A percentile compares a stretch with the other conserved stretches of the same genome.
phyloP scores from a whole-genome alignment of 495 filamentous ascomycete species.

The Stereocaulon alpinum region DNA sequence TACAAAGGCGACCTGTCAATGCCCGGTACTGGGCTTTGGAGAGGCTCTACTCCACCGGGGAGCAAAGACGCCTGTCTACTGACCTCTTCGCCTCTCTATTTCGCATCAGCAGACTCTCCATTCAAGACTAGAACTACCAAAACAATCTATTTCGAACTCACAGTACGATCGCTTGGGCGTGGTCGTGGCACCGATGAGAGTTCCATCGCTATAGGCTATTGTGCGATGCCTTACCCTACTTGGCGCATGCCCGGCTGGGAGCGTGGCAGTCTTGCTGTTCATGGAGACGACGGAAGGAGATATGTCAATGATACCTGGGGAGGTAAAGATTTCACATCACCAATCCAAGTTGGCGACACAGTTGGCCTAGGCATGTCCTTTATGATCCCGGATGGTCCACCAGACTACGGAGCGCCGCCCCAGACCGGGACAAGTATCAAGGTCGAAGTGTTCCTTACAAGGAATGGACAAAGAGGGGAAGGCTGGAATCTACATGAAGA shows the following conservation, averaged over 20 bases:
- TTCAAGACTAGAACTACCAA: conserved; percentile 41
- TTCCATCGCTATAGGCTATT: conserved; percentile 66
- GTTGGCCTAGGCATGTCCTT: conserved; percentile 68
- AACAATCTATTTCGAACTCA: conserved; percentile 73
- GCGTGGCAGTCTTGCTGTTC: conserved; percentile 71
- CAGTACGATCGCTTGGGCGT: conserved; percentile 38
- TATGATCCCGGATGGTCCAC: conserved; percentile 25
- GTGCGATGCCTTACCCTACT: conserved; percentile 70
- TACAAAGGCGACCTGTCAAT: conserved; percentile 36
- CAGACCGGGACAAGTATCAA: conserved; percentile 23
- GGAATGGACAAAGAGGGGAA: conserved; percentile 52
- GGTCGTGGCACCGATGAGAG: conserved; percentile 39
- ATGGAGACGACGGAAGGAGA: conserved; percentile 80
- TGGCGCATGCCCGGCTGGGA: conserved; percentile 92
- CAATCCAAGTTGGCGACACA: conserved; percentile 44
- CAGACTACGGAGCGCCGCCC: conserved; percentile 22
- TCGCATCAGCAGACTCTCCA: conserved; percentile 57
- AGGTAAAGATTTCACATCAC: conserved; percentile 59
- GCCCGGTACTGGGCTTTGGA: conserved; percentile 33
- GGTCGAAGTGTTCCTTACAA: conserved; percentile 67
- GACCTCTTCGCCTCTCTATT: conserved; percentile 66
- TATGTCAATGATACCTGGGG: conserved; percentile 84
- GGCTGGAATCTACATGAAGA: conserved; percentile 84
- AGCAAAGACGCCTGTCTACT: conserved; percentile 43
- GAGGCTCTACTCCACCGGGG: conserved; percentile 29